Percentiles rank a stretch among this genome's conserved stretches.
Evolutionary conservation across 495 filamentous ascomycete species (phyloP).

Genomic region (Penicillium desertorum): DNA sequence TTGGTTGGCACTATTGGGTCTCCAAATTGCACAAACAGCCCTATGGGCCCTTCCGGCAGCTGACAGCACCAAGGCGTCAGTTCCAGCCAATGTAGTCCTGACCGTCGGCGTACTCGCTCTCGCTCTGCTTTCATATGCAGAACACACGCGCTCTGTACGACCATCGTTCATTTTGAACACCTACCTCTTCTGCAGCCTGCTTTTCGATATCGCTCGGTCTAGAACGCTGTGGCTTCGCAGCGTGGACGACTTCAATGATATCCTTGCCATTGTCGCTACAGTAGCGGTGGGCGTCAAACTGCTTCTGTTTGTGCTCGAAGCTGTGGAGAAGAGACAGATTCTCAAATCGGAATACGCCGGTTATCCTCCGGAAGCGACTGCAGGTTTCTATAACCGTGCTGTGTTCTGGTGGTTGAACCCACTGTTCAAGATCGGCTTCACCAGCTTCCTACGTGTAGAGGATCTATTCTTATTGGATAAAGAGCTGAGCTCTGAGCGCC

Average conservation of each 20-base stretch:
- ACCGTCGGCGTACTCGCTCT: conserved; percentile 44
- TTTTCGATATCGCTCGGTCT: conserved; percentile 56
- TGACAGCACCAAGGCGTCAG: conserved; percentile 38
- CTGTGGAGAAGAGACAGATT: conserved; percentile 52
- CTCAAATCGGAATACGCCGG: conserved; percentile 42
- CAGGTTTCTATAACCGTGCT: conserved; percentile 49
- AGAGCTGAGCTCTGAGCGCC: conserved; percentile 39
- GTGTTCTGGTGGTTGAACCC: conserved; percentile 62
- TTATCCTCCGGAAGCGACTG: conserved; percentile 60
- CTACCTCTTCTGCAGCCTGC: conserved; percentile 59
- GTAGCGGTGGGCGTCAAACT: conserved; percentile 47
- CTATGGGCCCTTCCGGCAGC: conserved; percentile 47
- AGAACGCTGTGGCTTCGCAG: conserved; percentile 60
- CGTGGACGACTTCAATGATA: conserved; percentile 29
- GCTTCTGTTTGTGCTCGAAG: conserved; percentile 54
- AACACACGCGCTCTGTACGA: conserved; percentile 55
- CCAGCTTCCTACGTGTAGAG: conserved; percentile 39
- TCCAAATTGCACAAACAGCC: conserved; percentile 49
- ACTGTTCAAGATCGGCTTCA: conserved; percentile 53
- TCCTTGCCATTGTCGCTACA: conserved; percentile 49
- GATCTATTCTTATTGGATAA: conserved; percentile 51
- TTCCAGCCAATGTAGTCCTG: conserved; percentile 48
- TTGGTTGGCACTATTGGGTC: conserved; percentile 39
- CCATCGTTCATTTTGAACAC: conserved; percentile 60
- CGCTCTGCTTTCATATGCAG: conserved; percentile 51